These are phyloP conservation scores for Eucalyptus regnans DNA, from an alignment of 345 rosid species.

Conservation along the genomic window DNA sequence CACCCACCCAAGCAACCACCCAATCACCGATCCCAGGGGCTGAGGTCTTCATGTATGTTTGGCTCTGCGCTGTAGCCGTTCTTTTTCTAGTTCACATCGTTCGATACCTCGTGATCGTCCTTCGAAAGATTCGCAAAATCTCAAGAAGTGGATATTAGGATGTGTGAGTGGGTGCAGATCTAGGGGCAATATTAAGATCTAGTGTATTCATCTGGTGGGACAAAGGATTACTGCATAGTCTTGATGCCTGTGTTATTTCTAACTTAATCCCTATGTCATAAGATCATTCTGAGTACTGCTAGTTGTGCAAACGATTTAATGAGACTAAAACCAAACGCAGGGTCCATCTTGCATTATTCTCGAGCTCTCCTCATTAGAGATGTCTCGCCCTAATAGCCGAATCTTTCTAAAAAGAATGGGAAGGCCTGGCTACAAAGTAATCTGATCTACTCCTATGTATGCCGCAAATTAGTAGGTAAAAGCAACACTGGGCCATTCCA, in stretches of 20 bases:
- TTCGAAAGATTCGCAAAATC: background rate
- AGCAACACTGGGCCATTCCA: too few species aligned
- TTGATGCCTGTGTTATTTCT: background rate
- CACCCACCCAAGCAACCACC: too few species aligned
- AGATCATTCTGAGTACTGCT: background rate
- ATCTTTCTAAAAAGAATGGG: background rate
- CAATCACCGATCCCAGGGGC: too few species aligned
- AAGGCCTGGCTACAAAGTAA: background rate
- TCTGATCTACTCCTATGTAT: background rate
- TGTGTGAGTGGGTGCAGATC: background rate
- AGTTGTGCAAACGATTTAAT: too few species aligned
- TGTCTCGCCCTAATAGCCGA: accelerated
- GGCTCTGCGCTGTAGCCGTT: background rate
- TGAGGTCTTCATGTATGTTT: too few species aligned
- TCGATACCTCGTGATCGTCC: background rate
- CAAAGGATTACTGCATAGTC: background rate
- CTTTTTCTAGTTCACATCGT: background rate
- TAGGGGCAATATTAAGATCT: background rate
- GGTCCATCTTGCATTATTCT: background rate
- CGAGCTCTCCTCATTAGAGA: background rate
- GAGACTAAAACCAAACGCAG: background rate
- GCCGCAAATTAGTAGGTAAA: background rate
- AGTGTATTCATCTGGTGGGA: background rate
- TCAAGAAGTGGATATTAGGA: background rate
- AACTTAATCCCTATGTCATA: background rate